Conservation (phyloP, 108 stramenopile species). For the Halocafeteria seosinensis region DNA sequence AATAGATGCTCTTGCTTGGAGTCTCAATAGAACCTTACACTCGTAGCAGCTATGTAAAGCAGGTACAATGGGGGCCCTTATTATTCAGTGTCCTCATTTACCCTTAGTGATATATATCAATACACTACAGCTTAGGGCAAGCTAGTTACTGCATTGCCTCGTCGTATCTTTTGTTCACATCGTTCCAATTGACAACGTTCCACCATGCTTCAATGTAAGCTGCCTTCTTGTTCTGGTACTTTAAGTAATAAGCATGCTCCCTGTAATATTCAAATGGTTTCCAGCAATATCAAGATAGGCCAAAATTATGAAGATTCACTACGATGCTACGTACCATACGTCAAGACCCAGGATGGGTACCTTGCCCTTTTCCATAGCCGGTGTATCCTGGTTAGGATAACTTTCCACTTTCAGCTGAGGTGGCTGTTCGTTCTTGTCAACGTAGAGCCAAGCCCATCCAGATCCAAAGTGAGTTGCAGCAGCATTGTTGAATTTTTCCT, state of each 20-base stretch:
- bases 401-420: conserved; percentile 12
- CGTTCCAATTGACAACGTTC: conserved; percentile 26
- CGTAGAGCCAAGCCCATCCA: conserved; percentile 33
- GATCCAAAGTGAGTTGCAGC: conserved; percentile 25
- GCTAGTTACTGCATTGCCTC: not conserved
- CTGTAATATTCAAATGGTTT: too few species aligned
- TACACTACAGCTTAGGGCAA: too few species aligned
- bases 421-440: conserved; percentile 6
- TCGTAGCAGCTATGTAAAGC: too few species aligned
- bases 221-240: conserved; percentile 35
- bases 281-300: too few species aligned
- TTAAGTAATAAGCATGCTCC: conserved; percentile 44
- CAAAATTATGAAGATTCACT: too few species aligned
- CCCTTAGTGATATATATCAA: too few species aligned
- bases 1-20: too few species aligned
- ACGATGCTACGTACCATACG: too few species aligned
- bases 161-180: conserved; percentile 5
- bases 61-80: too few species aligned
- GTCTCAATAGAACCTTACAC: too few species aligned
- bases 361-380: conserved; percentile 20
- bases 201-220: conserved; percentile 25
- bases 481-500: conserved; percentile 14
- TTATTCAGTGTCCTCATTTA: too few species aligned
- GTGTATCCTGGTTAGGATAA: conserved; percentile 34
- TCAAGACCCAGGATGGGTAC: conserved; percentile 31